Percentiles rank a stretch among this genome's conserved stretches.
Evolutionary conservation across 2,329 filamentous ascomycete genomes (phyloP).

Genomic region (Sporothrix globosa): DNA sequence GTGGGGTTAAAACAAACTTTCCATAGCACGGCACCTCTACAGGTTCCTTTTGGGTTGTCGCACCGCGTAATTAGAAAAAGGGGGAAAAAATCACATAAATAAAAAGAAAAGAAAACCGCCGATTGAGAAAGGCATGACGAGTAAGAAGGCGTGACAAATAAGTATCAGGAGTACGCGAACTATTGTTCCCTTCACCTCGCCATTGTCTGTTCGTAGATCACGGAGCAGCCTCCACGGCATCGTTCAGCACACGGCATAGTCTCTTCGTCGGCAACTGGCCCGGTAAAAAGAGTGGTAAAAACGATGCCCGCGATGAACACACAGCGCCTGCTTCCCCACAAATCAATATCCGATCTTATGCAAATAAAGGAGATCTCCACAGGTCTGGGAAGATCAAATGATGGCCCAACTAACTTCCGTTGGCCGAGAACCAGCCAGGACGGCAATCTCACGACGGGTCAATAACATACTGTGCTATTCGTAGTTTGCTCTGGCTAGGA

Average conservation of each 20-base stretch:
- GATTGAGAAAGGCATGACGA: background rate
- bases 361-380: slow-evolving; percentile 6
- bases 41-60: background rate
- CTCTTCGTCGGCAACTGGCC: slow-evolving; percentile 3
- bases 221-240: background rate
- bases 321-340: background rate
- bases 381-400: background rate
- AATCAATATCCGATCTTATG: slow-evolving; percentile 15
- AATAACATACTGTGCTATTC: background rate
- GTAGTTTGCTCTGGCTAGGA: background rate
- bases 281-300: background rate
- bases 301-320: background rate
- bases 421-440: background rate
- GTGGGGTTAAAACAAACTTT: background rate
- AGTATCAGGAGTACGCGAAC: background rate
- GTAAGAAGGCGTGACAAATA: background rate
- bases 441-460: background rate
- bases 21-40: background rate
- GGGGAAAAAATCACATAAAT: background rate
- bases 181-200: background rate
- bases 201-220: background rate
- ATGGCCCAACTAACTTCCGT: background rate
- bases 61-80: background rate
- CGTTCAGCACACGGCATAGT: background rate
- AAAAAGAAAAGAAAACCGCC: background rate